These are phyloP conservation scores for Rhynchosporium agropyri DNA, from an alignment of 2,329 filamentous ascomycete genomes.

Conservation along the genomic window DNA sequence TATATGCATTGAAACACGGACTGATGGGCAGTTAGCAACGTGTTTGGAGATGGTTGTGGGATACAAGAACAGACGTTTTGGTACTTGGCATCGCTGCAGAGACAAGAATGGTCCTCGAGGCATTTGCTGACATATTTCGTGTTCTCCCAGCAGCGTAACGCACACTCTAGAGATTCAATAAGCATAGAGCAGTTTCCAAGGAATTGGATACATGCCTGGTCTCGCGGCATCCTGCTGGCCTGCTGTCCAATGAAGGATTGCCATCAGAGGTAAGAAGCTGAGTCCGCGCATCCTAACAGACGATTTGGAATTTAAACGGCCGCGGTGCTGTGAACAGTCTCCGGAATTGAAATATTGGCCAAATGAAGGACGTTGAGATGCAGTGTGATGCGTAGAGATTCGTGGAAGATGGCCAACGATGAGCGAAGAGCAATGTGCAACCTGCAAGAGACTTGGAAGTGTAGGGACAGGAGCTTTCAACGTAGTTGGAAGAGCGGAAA, in stretches of 20 bases:
- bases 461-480: constrained; percentile 25
- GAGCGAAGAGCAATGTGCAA: constrained; percentile 14
- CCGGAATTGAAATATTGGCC: not conserved
- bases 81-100: constrained; percentile 42
- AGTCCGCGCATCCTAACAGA: constrained; percentile 22
- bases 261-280: constrained; percentile 22
- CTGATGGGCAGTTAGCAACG: constrained; percentile 26
- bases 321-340: not conserved
- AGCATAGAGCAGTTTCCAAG: not conserved
- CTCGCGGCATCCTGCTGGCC: constrained; percentile 24
- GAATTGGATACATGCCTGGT: constrained; percentile 26
- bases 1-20: constrained; percentile 44
- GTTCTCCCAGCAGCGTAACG: constrained; percentile 44
- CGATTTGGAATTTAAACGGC: not conserved
- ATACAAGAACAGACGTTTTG: constrained; percentile 39
- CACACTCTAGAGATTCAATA: constrained; percentile 37
- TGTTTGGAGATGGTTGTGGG: not conserved
- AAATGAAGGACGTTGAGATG: not conserved
- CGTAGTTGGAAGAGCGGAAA: constrained; percentile 8
- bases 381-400: not conserved
- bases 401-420: not conserved
- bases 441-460: constrained; percentile 16
- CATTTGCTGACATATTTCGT: constrained; percentile 44
- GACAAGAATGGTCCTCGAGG: constrained; percentile 35
- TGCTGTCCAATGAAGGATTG: constrained; percentile 23